phyloP scores from a whole-genome alignment of 495 filamentous ascomycete species.

The Neurospora sp. region DNA sequence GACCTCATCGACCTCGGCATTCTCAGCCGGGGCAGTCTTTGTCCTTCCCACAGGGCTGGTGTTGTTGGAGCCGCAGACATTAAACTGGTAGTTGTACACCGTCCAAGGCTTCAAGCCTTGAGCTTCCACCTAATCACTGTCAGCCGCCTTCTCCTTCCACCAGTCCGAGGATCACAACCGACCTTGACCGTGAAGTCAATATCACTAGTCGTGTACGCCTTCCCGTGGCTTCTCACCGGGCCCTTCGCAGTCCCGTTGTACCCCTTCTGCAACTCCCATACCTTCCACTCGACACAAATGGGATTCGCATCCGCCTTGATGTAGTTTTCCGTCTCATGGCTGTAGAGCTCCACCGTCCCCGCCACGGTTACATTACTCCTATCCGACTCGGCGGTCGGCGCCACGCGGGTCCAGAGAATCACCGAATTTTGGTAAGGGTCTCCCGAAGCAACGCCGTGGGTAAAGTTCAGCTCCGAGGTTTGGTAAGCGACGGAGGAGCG shows the following conservation, averaged over 20 bases:
- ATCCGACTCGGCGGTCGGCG: conserved; percentile 42
- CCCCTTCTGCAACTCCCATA: conserved; percentile 6
- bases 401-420: conserved; percentile 55
- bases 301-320: conserved; percentile 43
- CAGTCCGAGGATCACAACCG: neutral
- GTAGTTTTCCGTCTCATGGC: conserved; percentile 43
- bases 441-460: conserved; percentile 46
- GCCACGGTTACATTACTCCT: conserved; percentile 43
- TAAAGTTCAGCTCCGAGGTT: conserved; percentile 15
- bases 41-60: conserved; percentile 39
- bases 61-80: conserved; percentile 36
- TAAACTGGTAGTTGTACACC: conserved; percentile 45
- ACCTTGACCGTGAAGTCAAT: conserved; percentile 58
- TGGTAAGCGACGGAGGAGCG: conserved; percentile 51
- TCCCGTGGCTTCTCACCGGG: conserved; percentile 35
- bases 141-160: neutral
- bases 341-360: conserved; percentile 45
- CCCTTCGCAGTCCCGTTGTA: conserved; percentile 27
- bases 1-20: conserved; percentile 27
- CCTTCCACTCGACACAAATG: conserved; percentile 47
- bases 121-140: conserved; percentile 42
- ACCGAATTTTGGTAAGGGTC: conserved; percentile 53
- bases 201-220: conserved; percentile 51
- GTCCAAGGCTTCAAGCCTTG: conserved; percentile 45
- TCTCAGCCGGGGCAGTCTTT: conserved; percentile 38